Conservation (phyloP, 1,284 basidiomycete genomes). For the Coniferiporia weirii region DNA sequence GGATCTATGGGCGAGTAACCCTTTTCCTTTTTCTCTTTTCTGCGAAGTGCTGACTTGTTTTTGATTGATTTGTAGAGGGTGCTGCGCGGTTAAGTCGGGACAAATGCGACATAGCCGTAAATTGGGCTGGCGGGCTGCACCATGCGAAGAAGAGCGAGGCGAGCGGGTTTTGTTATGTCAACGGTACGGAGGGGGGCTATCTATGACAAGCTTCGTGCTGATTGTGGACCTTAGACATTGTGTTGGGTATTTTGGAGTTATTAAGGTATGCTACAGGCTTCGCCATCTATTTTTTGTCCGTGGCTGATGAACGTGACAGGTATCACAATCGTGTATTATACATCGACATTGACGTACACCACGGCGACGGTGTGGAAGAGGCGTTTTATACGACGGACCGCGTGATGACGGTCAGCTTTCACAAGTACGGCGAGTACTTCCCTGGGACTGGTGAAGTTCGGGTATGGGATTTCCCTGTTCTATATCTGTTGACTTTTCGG, state of each 20-base stretch:
- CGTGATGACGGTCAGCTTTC: slow-evolving; percentile 98
- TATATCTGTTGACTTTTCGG: no score
- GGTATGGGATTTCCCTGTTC: slow-evolving; percentile 39
- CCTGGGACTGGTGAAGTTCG: slow-evolving; percentile 96
- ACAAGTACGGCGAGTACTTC: slow-evolving; percentile 99
- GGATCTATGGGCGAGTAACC: slow-evolving; percentile 91
- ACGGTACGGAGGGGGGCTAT: slow-evolving; percentile 50
- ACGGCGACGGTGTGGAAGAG: slow-evolving; percentile 99
- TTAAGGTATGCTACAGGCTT: no score
- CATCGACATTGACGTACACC: slow-evolving; percentile 98
- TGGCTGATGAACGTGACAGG: slow-evolving; percentile 31
- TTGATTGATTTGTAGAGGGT: slow-evolving; percentile 61
- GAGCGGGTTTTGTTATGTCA: slow-evolving; percentile 98
- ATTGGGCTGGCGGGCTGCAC: slow-evolving; percentile 98
- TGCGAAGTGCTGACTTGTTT: not conserved
- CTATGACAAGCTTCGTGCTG: not conserved
- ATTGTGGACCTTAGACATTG: not conserved
- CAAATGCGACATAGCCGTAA: slow-evolving; percentile 98
- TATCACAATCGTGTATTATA: slow-evolving; percentile 92
- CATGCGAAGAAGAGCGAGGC: slow-evolving; percentile 99
- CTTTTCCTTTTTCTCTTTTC: no score
- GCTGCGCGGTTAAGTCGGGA: slow-evolving; percentile 92
- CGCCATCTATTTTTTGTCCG: no score
- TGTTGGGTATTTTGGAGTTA: no score
- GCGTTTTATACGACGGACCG: slow-evolving; percentile 99